Evolutionary conservation across 352 stramenopile species (phyloP), one percentile per base, ranked within the genome.

Genomic region (Globisporangium alternatum): DNA sequence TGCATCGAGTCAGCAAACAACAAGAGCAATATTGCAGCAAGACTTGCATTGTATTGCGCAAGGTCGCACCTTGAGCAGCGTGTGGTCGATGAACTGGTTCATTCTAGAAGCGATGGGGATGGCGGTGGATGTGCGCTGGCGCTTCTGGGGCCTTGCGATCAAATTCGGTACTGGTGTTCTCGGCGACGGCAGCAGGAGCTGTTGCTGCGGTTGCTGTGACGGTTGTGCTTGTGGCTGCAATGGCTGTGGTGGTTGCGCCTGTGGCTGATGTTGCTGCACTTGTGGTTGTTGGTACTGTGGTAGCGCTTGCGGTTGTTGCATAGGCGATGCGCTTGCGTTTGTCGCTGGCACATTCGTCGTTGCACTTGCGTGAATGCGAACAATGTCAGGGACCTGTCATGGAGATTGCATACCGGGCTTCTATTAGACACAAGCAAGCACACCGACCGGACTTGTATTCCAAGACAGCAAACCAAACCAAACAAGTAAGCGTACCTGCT

Each of bases 31-130:
- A 28, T 17, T 15, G 19, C 28, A 37, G 48, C 48, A 55, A 55
- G 12, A 25, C 21, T 5, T 30, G 19, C 44, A 51, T 17, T 55
- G 22, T 28, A 31, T 30, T 63, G 30, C 44, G 52, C 28, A 15
- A 44, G 30, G 25, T 7, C 33, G 33, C 54, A 88, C 76, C 78
- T 92, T 92, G 60, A 94, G 86, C 35, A 96, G 71, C 51, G 86
- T 95, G 67, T 95, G 86, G 69, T 95, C 86, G 51, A 95, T 86
- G 55, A 65, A 77, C 62, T 74, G 69, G 71, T 88, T 86, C 76
- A 89, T 85, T 30, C 10, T 62, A 17, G 31, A 19, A n/a, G 44
- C 44, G 59, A n/a, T 37, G 5, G 15, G 13, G 15, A 17, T 43
- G 35, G 35, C 8, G 12, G 17, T 45, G 5, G 37, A 17, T 10